These are phyloP conservation scores for Colletotrichum liriopes DNA, from an alignment of 2,329 filamentous ascomycete genomes.

Conservation along the genomic window DNA sequence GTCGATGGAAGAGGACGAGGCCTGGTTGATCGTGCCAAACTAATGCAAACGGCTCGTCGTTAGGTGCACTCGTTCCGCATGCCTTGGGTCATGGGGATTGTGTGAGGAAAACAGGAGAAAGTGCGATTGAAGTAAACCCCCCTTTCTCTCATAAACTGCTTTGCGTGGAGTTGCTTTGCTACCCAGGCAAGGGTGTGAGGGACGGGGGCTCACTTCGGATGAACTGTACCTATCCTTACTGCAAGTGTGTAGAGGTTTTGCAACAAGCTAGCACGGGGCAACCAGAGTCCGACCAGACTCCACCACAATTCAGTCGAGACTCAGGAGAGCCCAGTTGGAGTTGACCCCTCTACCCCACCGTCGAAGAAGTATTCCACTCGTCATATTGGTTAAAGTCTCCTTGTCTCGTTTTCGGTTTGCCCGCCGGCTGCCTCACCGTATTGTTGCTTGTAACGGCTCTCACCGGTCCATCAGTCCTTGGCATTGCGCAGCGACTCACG, in stretches of 20 bases:
- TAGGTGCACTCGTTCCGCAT: background rate
- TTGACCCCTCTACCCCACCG: background rate
- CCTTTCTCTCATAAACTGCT: background rate
- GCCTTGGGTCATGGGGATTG: no score
- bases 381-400: background rate
- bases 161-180: background rate
- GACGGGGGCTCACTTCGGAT: background rate
- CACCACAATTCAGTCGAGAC: background rate
- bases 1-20: background rate
- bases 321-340: background rate
- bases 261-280: background rate
- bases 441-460: constrained; percentile 9
- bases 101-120: background rate
- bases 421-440: constrained; percentile 7
- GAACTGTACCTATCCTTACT: background rate
- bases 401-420: constrained; percentile 9
- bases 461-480: constrained; percentile 16
- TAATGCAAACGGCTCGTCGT: no score
- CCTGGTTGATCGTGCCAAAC: no score
- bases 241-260: background rate
- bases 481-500: constrained; percentile 9
- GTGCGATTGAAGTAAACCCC: no score
- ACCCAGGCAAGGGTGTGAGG: background rate
- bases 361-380: no score
- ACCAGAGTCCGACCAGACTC: background rate